Conservation (phyloP, 495 filamentous ascomycete species). For the Elaphomyces granulatus region DNA sequence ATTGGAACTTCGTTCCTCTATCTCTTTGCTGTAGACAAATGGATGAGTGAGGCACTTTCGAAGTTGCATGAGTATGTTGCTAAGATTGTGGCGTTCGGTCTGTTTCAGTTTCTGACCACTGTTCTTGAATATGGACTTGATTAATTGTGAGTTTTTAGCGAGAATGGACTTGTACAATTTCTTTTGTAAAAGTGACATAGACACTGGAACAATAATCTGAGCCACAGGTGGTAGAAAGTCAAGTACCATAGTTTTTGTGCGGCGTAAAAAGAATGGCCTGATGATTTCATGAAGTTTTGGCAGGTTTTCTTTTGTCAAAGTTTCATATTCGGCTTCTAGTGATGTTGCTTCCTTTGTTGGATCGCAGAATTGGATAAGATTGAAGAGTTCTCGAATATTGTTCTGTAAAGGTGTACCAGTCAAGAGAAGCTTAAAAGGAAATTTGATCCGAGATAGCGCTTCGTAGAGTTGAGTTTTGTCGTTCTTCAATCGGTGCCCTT, state of each 20-base stretch:
- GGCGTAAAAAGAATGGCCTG: constrained; percentile 63
- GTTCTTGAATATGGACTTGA: constrained; percentile 66
- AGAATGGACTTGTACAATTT: constrained; percentile 91
- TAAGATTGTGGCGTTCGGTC: constrained; percentile 60
- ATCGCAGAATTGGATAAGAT: constrained; percentile 86
- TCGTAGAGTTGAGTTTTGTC: constrained; percentile 71
- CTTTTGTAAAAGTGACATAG: constrained; percentile 85
- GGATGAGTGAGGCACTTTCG: constrained; percentile 92
- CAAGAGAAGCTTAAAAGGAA: constrained; percentile 67
- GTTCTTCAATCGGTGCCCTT: constrained; percentile 93
- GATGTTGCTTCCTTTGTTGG: constrained; percentile 47
- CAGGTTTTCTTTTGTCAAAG: constrained; percentile 67
- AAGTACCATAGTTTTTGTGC: constrained; percentile 82
- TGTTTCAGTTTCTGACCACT: constrained; percentile 38
- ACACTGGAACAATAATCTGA: constrained; percentile 86
- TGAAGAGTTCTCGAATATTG: constrained; percentile 87
- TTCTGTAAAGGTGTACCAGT: constrained; percentile 93
- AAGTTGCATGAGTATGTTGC: constrained; percentile 90
- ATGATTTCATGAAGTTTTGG: constrained; percentile 69
- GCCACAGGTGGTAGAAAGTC: constrained; percentile 84
- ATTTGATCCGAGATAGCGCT: constrained; percentile 52
- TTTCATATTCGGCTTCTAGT: constrained; percentile 60
- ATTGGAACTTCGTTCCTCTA: constrained; percentile 60
- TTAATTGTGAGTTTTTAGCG: constrained; percentile 74
- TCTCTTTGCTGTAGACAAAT: constrained; percentile 76